Base-by-base conservation (phyloP, 2,329 filamentous ascomycete genomes). In the Fusarium beomiforme region DNA sequence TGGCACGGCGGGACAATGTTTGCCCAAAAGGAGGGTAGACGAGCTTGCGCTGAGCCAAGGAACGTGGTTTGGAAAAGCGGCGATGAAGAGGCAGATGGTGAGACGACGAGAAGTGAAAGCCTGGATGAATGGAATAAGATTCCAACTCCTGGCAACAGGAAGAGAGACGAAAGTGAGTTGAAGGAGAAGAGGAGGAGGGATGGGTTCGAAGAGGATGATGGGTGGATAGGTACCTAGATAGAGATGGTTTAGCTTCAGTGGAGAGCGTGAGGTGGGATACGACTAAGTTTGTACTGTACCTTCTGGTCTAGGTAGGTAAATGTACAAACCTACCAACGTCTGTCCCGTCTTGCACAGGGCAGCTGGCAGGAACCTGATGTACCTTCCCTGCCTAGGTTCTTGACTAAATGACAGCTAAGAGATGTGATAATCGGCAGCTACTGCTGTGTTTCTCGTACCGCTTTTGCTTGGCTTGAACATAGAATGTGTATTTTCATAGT, bases 41-140 rank as follows among this genome's bases (percentile, higher is more conserved):
- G 74, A 76, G 75, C 76, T 77, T 77, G 73, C 75, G 68, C 76
- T 73, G 78, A 79, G 76, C 77, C 80, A 82, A 82, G 80, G 80
- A 82, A 75, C 71, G 80, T 81, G 75, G 77, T 73, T 78, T 75
- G 60, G 76, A 80, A 77, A 78, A 72, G 76, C 71, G 75, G 73
- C 73, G 78, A 78, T 77, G 76, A 76, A 77, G 72, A 71, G 74
- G 74, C 74, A 79, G 80, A 79, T 81, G 79, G 73, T 78, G 78
- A 78, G 78, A 78, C 76, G 80, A 77, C 73, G 74, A 79, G 80
- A 83, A 83, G 80, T 79, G 78, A 81, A 79, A 75, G 80, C 79
- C 61, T 63, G 69, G 82, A 83, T 86, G 83, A 82, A 79, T 79
- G 81, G 76, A 79, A 78, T 43, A 74, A 67, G 74, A 75, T 78